Evolutionary conservation across 1,284 basidiomycete species (phyloP).

Genomic region (Leccinum solheimii): DNA sequence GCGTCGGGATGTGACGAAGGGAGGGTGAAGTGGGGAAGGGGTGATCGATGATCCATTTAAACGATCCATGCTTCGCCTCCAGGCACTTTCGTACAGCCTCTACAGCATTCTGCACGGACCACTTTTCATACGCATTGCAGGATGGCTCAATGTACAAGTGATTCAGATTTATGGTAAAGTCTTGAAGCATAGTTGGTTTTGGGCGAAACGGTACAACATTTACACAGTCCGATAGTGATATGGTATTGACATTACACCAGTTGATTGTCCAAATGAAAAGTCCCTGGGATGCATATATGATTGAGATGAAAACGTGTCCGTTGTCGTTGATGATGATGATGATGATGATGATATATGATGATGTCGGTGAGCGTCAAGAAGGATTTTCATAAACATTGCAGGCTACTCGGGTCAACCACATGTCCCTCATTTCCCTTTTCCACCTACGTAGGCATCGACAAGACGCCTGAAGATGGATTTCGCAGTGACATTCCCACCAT

Average conservation of each 20-base stretch:
- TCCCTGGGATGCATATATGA: slow-evolving; percentile 2
- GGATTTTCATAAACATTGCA: slow-evolving; percentile 26
- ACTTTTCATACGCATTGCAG: background rate
- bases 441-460: slow-evolving; percentile 30
- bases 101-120: background rate
- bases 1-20: background rate
- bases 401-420: slow-evolving; percentile 33
- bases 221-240: background rate
- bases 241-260: slow-evolving; percentile 2
- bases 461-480: slow-evolving; percentile 6
- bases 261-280: slow-evolving; percentile 9
- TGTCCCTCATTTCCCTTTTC: slow-evolving; percentile 33
- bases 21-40: background rate
- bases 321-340: background rate
- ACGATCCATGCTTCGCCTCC: background rate
- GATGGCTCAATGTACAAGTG: background rate
- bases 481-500: slow-evolving; percentile 36
- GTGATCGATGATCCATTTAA: slow-evolving; percentile 4
- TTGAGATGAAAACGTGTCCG: slow-evolving; percentile 4
- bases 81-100: background rate
- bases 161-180: background rate
- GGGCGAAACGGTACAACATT: background rate
- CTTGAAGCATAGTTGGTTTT: background rate
- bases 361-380: slow-evolving; percentile 8
- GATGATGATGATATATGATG: background rate